Evolutionary conservation across 1,284 basidiomycete species (phyloP).

Genomic region (Polyporus tsugae): DNA sequence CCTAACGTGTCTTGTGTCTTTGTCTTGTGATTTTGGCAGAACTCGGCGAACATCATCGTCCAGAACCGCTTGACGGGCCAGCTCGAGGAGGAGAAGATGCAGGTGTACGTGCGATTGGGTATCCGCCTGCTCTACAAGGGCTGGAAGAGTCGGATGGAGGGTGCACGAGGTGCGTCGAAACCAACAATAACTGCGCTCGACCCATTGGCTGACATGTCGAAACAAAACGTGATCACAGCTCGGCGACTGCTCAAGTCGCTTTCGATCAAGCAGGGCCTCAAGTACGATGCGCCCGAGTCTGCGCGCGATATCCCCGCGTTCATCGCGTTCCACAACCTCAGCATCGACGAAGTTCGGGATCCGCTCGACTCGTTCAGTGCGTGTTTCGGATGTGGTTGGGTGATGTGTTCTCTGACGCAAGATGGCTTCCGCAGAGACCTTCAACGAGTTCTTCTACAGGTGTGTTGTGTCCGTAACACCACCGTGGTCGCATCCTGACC

Average conservation of each 20-base stretch:
- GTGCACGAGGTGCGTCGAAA: conserved; percentile 68
- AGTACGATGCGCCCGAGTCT: conserved; percentile 90
- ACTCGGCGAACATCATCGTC: conserved; percentile 96
- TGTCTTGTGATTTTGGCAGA: conserved; percentile 51
- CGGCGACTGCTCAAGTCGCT: conserved; percentile 86
- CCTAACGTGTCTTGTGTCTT: background rate
- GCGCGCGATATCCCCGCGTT: conserved; percentile 87
- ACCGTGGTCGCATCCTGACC: conserved; percentile 3
- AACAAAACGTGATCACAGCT: conserved; percentile 50
- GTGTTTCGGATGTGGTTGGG: conserved; percentile 36
- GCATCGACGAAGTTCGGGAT: conserved; percentile 84
- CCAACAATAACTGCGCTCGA: background rate
- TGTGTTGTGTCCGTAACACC: conserved; percentile 33
- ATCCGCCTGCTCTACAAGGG: conserved; percentile 96
- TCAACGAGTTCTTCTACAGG: conserved; percentile 92
- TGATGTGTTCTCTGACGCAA: background rate
- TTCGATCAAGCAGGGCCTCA: conserved; percentile 93
- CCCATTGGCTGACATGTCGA: conserved; percentile 5
- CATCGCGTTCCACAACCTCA: conserved; percentile 90
- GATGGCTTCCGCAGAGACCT: conserved; percentile 65
- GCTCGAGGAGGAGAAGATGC: conserved; percentile 98
- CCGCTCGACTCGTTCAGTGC: conserved; percentile 86
- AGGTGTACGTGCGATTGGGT: conserved; percentile 92
- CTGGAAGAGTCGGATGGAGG: conserved; percentile 90
- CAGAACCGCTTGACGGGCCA: conserved; percentile 92